Base-by-base conservation (phyloP, 108 stramenopile genomes). In the Discostella stelligeroides region DNA sequence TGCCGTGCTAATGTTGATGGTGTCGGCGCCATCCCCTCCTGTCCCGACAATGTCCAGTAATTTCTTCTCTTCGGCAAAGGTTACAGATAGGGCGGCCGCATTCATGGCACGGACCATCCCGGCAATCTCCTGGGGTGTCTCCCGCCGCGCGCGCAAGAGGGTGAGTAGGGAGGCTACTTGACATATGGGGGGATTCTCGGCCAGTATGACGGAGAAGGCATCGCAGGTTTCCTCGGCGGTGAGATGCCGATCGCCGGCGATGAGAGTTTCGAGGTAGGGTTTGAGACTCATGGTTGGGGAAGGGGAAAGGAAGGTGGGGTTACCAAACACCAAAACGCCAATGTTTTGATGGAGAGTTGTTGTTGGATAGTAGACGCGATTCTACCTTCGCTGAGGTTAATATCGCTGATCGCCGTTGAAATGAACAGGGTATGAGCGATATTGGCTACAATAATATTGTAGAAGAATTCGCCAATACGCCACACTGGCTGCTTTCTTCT, bases 31-130 rank as follows among this genome's bases (percentile, higher is more conserved):
- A 70, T 99, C 98, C 25, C 98, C 98, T n/a, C 98, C 98, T 15
- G 98, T 99, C 27, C 98, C 98, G 23, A 97, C 98, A 76, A 99
- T 98, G 72, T 99, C 98, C 27, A 99, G 70, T n/a, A 98, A 66
- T 56, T 92, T 92, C 48, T 57, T 82, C 48, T 64, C 59, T 3
- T 73, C 72, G 9, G 65, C 56, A 49, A 95, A 68, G 27, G 88
- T 75, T 25, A 95, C 95, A 0, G 87, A 12, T 49, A 85, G 82
- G 61, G 92, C 95, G 0, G 89, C 88, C 12, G 70, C 68, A 62
- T 92, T 94, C 98, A 99, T 99, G 25, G 97, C 97, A 25, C 85
- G 80, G 54, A 97, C 98, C 90, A 97, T 95, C 17, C 97, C 98
- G 11, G 97, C 94, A 64, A 99, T 90, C 78, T 98, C 97, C 13